Evolutionary conservation across 305 asterid genomes (phyloP).

Genomic region (Withania somnifera): DNA sequence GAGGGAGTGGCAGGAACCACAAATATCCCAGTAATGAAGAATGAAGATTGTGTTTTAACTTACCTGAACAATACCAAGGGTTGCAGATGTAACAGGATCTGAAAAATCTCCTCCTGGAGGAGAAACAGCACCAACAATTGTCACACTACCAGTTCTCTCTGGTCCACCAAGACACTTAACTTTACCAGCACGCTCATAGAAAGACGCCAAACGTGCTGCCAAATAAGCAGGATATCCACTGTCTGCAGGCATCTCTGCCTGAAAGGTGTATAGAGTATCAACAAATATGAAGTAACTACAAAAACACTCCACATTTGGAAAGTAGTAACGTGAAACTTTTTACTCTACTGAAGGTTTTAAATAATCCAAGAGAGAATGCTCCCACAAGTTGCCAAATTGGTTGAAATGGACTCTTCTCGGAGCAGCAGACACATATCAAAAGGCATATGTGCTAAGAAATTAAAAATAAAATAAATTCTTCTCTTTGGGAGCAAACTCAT

Average conservation of each 20-base stretch:
- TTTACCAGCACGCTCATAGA: conserved; percentile 94
- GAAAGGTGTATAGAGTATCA: not conserved
- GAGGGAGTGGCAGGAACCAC: conserved; percentile 11
- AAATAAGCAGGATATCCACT: conserved; percentile 99
- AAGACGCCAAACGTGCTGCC: conserved; percentile 97
- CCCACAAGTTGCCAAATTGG: not conserved
- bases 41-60: conserved; percentile 1
- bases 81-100: conserved; percentile 97
- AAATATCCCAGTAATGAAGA: not conserved
- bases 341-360: not conserved
- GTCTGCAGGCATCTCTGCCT: conserved; percentile 99
- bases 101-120: conserved; percentile 99
- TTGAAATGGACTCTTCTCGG: not conserved
- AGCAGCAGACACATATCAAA: not conserved
- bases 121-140: conserved; percentile 96
- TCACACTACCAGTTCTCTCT: conserved; percentile 92
- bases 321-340: not conserved
- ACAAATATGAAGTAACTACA: not conserved
- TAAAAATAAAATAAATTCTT: not conserved
- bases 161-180: conserved; percentile 95
- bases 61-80: conserved; percentile 95
- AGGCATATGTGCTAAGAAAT: not conserved
- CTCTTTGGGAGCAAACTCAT: not conserved
- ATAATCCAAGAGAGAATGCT: not conserved
- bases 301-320: not conserved